phyloP scores from a whole-genome alignment of 495 filamentous ascomycete genomes.

The Annulohypoxylon stygium region DNA sequence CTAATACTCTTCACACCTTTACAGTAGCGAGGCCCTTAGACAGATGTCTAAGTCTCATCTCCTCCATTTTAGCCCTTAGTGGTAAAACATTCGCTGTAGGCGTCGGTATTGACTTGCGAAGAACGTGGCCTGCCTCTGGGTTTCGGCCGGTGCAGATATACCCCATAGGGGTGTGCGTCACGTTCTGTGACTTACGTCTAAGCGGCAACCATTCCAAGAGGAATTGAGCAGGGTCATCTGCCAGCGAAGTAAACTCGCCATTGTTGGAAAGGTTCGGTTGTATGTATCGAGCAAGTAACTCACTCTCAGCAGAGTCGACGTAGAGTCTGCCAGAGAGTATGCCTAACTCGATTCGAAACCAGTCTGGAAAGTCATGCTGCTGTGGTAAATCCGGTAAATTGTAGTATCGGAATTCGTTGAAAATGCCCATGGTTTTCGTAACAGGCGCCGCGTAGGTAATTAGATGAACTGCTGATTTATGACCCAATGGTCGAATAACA shows the following conservation, averaged over 20 bases:
- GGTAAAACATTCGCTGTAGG: neutral
- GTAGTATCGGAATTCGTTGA: conserved; percentile 64
- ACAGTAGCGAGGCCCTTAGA: no score
- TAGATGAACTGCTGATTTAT: conserved; percentile 49
- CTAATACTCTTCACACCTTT: no score
- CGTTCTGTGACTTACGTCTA: conserved; percentile 65
- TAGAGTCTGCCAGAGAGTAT: conserved; percentile 70
- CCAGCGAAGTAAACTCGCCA: conserved; percentile 30
- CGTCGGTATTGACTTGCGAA: conserved; percentile 36
- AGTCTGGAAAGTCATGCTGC: conserved; percentile 53
- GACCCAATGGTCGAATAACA: conserved; percentile 45
- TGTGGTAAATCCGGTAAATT: conserved; percentile 59
- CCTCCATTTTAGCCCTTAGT: no score
- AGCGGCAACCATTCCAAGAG: conserved; percentile 66
- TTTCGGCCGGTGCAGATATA: conserved; percentile 62
- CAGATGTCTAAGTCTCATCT: no score
- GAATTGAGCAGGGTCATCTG: conserved; percentile 55
- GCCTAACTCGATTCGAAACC: conserved; percentile 66
- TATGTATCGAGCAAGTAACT: conserved; percentile 9
- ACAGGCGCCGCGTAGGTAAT: conserved; percentile 67
- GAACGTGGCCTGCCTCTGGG: conserved; percentile 56
- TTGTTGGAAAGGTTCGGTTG: conserved; percentile 7
- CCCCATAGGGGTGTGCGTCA: conserved; percentile 68
- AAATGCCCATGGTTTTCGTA: conserved; percentile 65
- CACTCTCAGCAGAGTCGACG: conserved; percentile 59